Percentiles rank a stretch among this genome's conserved stretches.
phyloP scores from a whole-genome alignment of 257 asterid genomes.

The Solanum appendiculatum region DNA sequence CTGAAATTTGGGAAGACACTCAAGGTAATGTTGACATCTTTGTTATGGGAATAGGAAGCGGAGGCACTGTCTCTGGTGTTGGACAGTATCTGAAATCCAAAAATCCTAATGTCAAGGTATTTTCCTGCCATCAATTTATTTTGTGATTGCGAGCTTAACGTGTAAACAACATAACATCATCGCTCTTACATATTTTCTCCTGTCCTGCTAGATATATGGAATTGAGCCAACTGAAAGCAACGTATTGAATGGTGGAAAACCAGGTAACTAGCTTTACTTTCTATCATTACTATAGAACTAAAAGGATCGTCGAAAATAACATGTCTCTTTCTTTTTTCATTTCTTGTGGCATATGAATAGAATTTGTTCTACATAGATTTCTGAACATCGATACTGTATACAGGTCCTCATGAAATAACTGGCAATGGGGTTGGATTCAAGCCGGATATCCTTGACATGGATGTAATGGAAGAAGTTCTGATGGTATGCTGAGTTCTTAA shows the following conservation, averaged over 20 bases:
- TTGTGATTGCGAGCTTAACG: background rate
- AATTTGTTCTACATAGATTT: background rate
- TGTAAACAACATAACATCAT: background rate
- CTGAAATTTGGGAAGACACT: conserved; percentile 70
- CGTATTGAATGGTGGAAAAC: conserved; percentile 64
- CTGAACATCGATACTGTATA: background rate
- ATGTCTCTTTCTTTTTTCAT: background rate
- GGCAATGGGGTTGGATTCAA: conserved; percentile 99
- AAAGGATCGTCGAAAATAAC: background rate
- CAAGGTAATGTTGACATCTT: conserved; percentile 53
- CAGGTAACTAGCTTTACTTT: conserved; percentile 24
- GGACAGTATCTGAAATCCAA: conserved; percentile 54
- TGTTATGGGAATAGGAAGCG: conserved; percentile 71
- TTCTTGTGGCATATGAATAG: background rate
- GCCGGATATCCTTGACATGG: conserved; percentile 95
- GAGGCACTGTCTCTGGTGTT: conserved; percentile 70
- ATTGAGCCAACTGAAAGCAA: conserved; percentile 66
- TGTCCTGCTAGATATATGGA: conserved; percentile 40
- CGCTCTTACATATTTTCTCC: background rate
- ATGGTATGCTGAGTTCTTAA: conserved; percentile 35
- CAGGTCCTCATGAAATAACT: conserved; percentile 91
- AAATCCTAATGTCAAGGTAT: conserved; percentile 58
- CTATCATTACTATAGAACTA: background rate
- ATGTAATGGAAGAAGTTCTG: conserved; percentile 94
- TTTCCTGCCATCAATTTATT: background rate